Percentiles rank a stretch among this genome's conserved stretches.
These are phyloP conservation scores for Paraphoma sp. DNA, from an alignment of 2,329 filamentous ascomycete species.

Conservation along the genomic window DNA sequence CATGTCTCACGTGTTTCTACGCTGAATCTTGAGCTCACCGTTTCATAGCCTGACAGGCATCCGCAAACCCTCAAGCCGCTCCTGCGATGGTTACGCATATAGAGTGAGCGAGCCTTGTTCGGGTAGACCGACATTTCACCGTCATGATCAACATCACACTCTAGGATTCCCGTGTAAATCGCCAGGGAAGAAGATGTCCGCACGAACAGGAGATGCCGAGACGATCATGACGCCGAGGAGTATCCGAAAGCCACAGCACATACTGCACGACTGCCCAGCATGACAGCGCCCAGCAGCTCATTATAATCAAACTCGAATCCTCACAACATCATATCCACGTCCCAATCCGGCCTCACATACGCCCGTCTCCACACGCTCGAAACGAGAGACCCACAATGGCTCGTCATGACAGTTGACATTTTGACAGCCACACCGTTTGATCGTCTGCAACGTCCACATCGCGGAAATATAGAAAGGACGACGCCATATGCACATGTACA, in stretches of 20 bases:
- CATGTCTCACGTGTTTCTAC: background rate
- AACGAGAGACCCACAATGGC: conserved; percentile 6
- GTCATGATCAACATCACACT: background rate
- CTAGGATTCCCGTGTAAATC: too few relatives aligned
- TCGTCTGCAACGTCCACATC: conserved; percentile 8
- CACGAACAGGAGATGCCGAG: too few relatives aligned
- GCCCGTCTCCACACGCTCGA: background rate
- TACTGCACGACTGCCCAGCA: too few relatives aligned
- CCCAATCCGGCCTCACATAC: background rate
- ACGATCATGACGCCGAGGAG: too few relatives aligned
- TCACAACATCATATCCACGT: background rate
- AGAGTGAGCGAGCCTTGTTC: background rate
- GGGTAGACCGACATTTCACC: background rate
- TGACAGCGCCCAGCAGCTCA: too few relatives aligned
- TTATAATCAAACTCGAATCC: too few relatives aligned
- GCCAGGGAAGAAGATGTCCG: too few relatives aligned
- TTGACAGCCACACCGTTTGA: conserved; percentile 8
- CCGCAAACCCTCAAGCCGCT: background rate
- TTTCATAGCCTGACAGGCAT: background rate
- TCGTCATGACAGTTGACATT: conserved; percentile 20
- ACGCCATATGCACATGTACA: conserved; percentile 14
- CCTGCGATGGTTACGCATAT: background rate
- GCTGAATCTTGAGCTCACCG: background rate
- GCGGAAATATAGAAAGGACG: conserved; percentile 3
- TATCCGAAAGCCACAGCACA: too few relatives aligned